These are phyloP conservation scores for Oenanthe javanica DNA, from an alignment of 140 eudicot genomes.

Conservation along the genomic window DNA sequence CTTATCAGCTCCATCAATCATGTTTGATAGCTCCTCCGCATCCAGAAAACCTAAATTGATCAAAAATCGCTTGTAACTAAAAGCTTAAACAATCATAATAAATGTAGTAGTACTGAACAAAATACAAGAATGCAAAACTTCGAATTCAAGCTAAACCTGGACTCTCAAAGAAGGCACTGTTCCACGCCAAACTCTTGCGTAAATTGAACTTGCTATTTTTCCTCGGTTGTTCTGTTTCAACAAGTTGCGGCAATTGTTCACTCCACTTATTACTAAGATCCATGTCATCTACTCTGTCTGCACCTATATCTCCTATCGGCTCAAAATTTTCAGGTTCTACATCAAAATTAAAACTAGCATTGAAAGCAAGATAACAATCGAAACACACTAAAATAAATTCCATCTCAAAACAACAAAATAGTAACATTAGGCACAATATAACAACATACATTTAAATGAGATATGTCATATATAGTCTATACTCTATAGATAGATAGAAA, in stretches of 20 bases:
- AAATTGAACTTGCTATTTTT: conserved; percentile 51
- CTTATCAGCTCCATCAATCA: conserved; percentile 61
- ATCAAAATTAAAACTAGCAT: not conserved
- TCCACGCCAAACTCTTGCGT: conserved; percentile 99
- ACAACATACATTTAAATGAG: not conserved
- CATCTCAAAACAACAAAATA: not conserved
- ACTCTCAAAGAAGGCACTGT: conserved; percentile 81
- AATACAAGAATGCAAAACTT: not conserved
- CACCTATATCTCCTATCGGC: conserved; percentile 18
- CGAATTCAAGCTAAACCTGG: conserved; percentile 39
- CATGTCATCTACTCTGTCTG: conserved; percentile 19
- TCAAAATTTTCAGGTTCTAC: not conserved
- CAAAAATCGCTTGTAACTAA: not conserved
- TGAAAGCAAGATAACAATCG: not conserved
- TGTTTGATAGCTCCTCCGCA: conserved; percentile 85
- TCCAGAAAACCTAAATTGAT: conserved; percentile 67
- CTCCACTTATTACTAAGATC: conserved; percentile 12
- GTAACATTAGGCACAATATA: not conserved
- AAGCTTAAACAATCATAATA: not conserved
- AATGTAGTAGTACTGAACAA: not conserved
- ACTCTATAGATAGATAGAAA: not conserved
- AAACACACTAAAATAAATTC: not conserved
- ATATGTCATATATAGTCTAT: not conserved
- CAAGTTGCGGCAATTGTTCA: conserved; percentile 37
- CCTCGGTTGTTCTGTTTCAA: conserved; percentile 41